Evolutionary conservation across 495 filamentous ascomycete genomes (phyloP), one percentile per base, ranked within the genome.

Genomic region (Pyrenula aspistea): DNA sequence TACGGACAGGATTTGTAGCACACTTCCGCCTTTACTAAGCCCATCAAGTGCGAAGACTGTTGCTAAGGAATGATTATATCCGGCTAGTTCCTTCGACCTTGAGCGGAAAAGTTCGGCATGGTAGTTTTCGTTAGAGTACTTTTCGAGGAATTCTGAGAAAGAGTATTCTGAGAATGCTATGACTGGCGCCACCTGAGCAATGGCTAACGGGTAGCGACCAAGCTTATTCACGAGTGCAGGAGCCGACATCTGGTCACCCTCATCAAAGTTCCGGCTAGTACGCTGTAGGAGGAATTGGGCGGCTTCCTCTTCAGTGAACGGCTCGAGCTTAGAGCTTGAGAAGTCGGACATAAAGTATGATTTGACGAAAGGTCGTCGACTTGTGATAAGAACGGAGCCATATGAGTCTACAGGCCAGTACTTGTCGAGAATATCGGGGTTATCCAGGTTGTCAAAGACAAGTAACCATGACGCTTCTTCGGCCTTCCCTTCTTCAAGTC

Each of bases 181-280:
- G 3, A 74, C 59, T 48, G 62, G 67, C 2, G 69, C 68, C 68
- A 74, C 74, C 56, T 76, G 73, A 19, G 65, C 61, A 21, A 76
- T 67, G 22, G 71, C 73, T 22, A 76, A 60, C 22, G 71, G 71
- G 1, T 71, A 24, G 0, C 71, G 68, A 49, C 65, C 71, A 12
- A 76, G 61, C 22, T 47, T 42, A n/a, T 36, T 50, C 8, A 61
- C 15, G 15, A 42, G 4, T 4, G 4, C 15, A 8, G 4, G 8
- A 42, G 15, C 31, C 8, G 31, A 4, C 11, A 19, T 48, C 11
- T 11, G 42, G 19, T 48, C 11, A 48, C 42, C 42, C 42, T n/a
- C n/a, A n/a, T n/a, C n/a, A n/a, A n/a, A n/a, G n/a, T n/a, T n/a
- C n/a, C n/a, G n/a, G n/a, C n/a, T n/a, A n/a, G n/a, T n/a, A n/a